Evolutionary conservation across 2,329 filamentous ascomycete species (phyloP), one percentile per base, ranked within the genome.

Genomic region (Scytalidium sp.): DNA sequence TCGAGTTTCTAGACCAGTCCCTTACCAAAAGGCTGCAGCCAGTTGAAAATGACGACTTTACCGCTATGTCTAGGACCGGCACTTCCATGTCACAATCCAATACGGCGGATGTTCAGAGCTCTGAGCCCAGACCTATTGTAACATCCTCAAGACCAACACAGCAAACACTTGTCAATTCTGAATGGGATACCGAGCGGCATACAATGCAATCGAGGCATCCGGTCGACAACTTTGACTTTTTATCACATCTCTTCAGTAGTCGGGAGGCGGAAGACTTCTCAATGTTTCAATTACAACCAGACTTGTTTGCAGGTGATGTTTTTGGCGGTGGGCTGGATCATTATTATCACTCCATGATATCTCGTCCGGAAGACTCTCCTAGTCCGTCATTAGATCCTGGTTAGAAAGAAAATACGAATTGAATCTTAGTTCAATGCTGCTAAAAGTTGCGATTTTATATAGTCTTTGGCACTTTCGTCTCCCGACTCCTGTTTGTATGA

Each of bases 1-100:
- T 76, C 23, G 71, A 73, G 4, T 75, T 72, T 41, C 56, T 75
- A 2, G 74, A 77, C 51, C 67, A 70, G 43, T 66, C 69, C 19
- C 75, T 70, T 0, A 72, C 73, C 2, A 65, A 64, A 10, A 64
- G 27, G 32, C 59, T 75, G 17, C 51, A 45, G n/a, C 29, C 19
- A 9, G 41, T 41, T 3, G 49, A 51, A 19, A 43, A 19, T 15
- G 44, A 50, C 13, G 43, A 46, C n/a, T n/a, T n/a, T n/a, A n/a
- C n/a, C n/a, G n/a, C n/a, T n/a, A n/a, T n/a, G n/a, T n/a, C n/a
- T n/a, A n/a, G n/a, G n/a, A n/a, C n/a, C n/a, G n/a, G n/a, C n/a
- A 2, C 36, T 9, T 11, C 40, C 19, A 29, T 17, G 6, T 40
- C 22, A 21, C 43, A 43, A 36, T 36, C 22, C 21, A 20, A 19